Conservation (phyloP, 345 rosid genomes). For the Cardamine occulta region DNA sequence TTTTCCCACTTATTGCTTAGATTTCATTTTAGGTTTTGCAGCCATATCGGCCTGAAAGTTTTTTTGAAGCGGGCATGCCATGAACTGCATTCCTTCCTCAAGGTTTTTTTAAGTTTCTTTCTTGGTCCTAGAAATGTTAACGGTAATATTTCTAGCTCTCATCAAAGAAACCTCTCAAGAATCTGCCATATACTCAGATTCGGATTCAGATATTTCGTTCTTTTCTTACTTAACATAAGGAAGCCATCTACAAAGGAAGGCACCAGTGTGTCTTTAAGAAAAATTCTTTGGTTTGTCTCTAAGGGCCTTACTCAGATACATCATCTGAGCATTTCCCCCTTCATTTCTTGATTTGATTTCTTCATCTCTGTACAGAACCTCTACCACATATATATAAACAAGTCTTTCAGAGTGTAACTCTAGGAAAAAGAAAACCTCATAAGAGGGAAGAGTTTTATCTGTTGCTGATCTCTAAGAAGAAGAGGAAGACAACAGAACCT, state of each 20-base stretch:
- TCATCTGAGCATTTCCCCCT: slow-evolving; percentile 39
- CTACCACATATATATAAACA: slow-evolving; percentile 35
- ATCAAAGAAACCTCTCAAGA: slow-evolving; percentile 41
- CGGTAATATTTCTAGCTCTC: slow-evolving; percentile 40
- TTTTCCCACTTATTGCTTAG: slow-evolving; percentile 33
- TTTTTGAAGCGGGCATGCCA: slow-evolving; percentile 66
- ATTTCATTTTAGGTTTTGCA: slow-evolving; percentile 56
- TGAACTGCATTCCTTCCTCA: slow-evolving; percentile 65
- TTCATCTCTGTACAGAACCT: slow-evolving; percentile 42
- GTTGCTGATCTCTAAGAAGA: slow-evolving; percentile 32
- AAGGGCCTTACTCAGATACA: slow-evolving; percentile 38
- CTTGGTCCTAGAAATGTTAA: slow-evolving; percentile 44
- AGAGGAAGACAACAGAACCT: slow-evolving; percentile 10
- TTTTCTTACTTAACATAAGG: slow-evolving; percentile 36
- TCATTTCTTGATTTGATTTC: slow-evolving; percentile 46
- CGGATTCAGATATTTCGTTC: slow-evolving; percentile 17
- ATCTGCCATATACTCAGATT: slow-evolving; percentile 48
- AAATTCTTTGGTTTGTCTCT: slow-evolving; percentile 43
- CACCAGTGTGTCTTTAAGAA: slow-evolving; percentile 28
- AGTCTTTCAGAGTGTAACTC: slow-evolving; percentile 36
- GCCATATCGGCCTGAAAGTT: slow-evolving; percentile 78
- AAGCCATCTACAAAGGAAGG: slow-evolving; percentile 43
- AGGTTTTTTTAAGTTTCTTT: slow-evolving; percentile 14
- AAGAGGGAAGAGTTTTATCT: slow-evolving; percentile 31
- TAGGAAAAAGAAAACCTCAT: slow-evolving; percentile 7